Conservation (phyloP, 768 basidiomycete genomes). For the Thelephora ganbajun region DNA sequence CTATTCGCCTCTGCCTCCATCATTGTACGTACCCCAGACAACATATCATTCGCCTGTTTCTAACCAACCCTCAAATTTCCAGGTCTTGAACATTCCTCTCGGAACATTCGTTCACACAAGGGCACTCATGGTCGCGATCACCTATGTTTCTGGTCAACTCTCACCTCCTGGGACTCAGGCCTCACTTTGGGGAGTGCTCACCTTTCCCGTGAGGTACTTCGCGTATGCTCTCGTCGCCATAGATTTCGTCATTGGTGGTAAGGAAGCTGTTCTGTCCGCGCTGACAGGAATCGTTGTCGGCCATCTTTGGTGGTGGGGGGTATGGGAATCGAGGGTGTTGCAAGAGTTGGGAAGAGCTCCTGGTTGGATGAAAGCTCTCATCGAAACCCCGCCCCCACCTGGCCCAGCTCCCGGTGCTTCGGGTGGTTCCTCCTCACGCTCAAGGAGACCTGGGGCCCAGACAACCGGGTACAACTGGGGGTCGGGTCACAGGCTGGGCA, state of each 20-base stretch:
- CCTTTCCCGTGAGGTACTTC: constrained; percentile 56
- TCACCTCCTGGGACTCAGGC: constrained; percentile 54
- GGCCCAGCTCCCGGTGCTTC: constrained; percentile 19
- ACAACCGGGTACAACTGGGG: constrained; percentile 35
- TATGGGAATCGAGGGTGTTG: constrained; percentile 35
- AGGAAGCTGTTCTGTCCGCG: constrained; percentile 35
- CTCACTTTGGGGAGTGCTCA: constrained; percentile 68
- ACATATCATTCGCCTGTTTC: not conserved
- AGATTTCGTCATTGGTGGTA: constrained; percentile 55
- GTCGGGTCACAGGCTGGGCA: constrained; percentile 35
- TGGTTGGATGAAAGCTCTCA: constrained; percentile 36
- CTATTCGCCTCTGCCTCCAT: constrained; percentile 39
- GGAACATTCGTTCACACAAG: constrained; percentile 39
- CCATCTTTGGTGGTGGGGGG: constrained; percentile 70
- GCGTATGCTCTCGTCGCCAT: constrained; percentile 63
- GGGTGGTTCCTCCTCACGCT: constrained; percentile 41
- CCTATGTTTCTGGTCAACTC: constrained; percentile 55
- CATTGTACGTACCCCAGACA: constrained; percentile 32
- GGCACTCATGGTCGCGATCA: constrained; percentile 51
- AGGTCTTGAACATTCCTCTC: constrained; percentile 52
- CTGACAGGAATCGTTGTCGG: constrained; percentile 66
- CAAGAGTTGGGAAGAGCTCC: constrained; percentile 40
- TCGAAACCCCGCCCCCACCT: constrained; percentile 21
- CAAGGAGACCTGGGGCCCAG: constrained; percentile 11
- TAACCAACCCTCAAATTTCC: not conserved